Evolutionary conservation across 1,139 yeast genomes (phyloP).

Genomic region (Candida tropicalis): DNA sequence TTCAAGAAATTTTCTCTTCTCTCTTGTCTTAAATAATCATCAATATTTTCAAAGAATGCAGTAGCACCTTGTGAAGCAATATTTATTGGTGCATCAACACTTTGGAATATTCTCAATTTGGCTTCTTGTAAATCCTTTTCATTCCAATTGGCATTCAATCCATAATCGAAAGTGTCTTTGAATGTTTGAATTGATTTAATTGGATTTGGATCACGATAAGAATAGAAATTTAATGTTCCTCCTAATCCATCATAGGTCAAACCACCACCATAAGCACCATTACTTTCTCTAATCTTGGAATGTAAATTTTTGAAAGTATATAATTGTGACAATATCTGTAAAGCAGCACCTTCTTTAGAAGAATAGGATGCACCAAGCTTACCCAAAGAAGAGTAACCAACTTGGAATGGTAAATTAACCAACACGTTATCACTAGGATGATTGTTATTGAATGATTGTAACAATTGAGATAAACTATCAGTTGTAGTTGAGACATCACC

Average conservation of each 20-base stretch:
- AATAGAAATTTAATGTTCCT: conserved; percentile 79
- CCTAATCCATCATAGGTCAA: conserved; percentile 80
- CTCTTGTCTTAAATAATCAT: conserved; percentile 77
- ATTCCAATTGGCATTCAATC: conserved; percentile 52
- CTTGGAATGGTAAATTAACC: conserved; percentile 84
- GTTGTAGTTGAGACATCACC: conserved; percentile 2
- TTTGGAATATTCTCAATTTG: conserved; percentile 85
- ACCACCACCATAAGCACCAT: conserved; percentile 99
- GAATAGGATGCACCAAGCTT: conserved; percentile 68
- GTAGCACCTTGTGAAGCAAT: conserved; percentile 76
- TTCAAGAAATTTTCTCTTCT: conserved; percentile 75
- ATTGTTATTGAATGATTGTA: conserved; percentile 13
- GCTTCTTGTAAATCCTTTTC: conserved; percentile 82
- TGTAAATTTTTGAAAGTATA: conserved; percentile 84
- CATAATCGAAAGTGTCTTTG: conserved; percentile 57
- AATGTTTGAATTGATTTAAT: conserved; percentile 66
- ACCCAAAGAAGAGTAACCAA: conserved; percentile 78
- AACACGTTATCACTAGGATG: conserved; percentile 34
- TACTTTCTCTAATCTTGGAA: conserved; percentile 88
- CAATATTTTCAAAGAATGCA: conserved; percentile 67
- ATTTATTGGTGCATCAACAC: conserved; percentile 87
- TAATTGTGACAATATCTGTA: conserved; percentile 80
- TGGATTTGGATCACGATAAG: conserved; percentile 94
- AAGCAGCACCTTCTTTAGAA: conserved; percentile 77
- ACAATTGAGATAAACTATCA: conserved; percentile 15